These are phyloP conservation scores for Termitomyces sp. DNA, from an alignment of 768 basidiomycete species.

Conservation along the genomic window DNA sequence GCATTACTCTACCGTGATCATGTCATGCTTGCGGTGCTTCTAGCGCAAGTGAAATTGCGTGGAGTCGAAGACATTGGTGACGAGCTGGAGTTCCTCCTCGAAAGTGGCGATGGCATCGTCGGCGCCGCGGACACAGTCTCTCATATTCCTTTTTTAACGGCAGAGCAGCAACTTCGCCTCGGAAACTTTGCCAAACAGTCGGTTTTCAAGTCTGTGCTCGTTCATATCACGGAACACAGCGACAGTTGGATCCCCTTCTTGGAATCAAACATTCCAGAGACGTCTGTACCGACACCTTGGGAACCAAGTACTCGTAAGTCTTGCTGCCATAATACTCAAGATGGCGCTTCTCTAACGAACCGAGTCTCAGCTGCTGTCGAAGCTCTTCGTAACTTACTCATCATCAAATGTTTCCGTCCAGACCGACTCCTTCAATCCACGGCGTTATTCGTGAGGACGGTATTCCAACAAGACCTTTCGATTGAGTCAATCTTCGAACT, in stretches of 20 bases:
- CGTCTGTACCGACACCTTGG: constrained; percentile 73
- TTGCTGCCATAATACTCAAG: background rate
- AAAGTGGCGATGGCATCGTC: constrained; percentile 69
- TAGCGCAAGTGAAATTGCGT: constrained; percentile 85
- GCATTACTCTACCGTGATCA: constrained; percentile 89
- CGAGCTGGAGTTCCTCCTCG: constrained; percentile 89
- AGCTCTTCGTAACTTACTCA: constrained; percentile 67
- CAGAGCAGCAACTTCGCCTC: constrained; percentile 68
- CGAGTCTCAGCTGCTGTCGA: constrained; percentile 55
- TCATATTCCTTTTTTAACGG: constrained; percentile 45
- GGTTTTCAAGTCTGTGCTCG: constrained; percentile 73
- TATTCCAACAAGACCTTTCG: constrained; percentile 81
- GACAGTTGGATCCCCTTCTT: constrained; percentile 72
- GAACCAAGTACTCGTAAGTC: constrained; percentile 69
- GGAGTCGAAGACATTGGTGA: constrained; percentile 76
- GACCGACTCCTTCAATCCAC: constrained; percentile 87
- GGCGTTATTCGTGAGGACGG: constrained; percentile 63
- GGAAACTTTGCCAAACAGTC: constrained; percentile 65
- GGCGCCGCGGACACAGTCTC: constrained; percentile 29
- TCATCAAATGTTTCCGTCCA: constrained; percentile 90
- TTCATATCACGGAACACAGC: constrained; percentile 55
- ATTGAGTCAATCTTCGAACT: constrained; percentile 73
- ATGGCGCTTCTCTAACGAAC: constrained; percentile 6
- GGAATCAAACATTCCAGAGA: constrained; percentile 61
- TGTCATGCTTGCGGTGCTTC: constrained; percentile 82